These are phyloP conservation scores for Chionographis japonica DNA, from an alignment of 106 monocot genomes.

Conservation along the genomic window DNA sequence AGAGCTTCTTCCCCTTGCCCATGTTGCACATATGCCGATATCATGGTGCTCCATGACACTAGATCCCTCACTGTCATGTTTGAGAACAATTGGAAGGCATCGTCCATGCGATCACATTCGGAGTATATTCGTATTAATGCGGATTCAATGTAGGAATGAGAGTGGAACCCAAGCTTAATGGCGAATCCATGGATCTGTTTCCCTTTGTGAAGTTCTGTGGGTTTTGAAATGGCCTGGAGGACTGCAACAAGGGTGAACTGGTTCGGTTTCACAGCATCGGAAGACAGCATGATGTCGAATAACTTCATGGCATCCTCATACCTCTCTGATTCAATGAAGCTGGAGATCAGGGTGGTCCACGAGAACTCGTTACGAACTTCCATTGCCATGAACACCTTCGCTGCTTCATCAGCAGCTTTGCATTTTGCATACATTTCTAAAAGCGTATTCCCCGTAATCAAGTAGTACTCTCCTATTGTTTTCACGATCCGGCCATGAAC, in stretches of 20 bases:
- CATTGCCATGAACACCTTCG: slow-evolving; percentile 16
- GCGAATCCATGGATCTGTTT: slow-evolving; percentile 10
- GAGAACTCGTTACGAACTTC: slow-evolving; percentile 22
- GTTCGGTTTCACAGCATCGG: slow-evolving; percentile 6
- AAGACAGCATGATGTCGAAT: slow-evolving; percentile 12
- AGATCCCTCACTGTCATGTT: slow-evolving; percentile 10
- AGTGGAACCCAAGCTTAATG: slow-evolving; percentile 13
- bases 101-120: slow-evolving; percentile 12
- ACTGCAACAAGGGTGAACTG: slow-evolving; percentile 23
- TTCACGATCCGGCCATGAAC: slow-evolving; percentile 14
- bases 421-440: slow-evolving; percentile 17
- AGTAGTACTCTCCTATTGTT: slow-evolving; percentile 1
- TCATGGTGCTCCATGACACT: slow-evolving; percentile 23
- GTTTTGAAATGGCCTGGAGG: slow-evolving; percentile 14
- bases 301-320: slow-evolving; percentile 15
- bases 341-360: slow-evolving; percentile 17
- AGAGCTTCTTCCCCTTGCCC: slow-evolving; percentile 23
- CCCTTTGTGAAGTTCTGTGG: slow-evolving; percentile 3
- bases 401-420: slow-evolving; percentile 5
- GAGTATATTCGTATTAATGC: slow-evolving; percentile 16
- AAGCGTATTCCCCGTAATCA: slow-evolving; percentile 19
- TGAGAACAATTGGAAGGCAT: slow-evolving; percentile 13
- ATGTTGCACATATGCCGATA: slow-evolving; percentile 16
- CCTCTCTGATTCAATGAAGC: slow-evolving; percentile 13
- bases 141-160: slow-evolving; percentile 16